Evolutionary conservation across 2,329 filamentous ascomycete genomes (phyloP), one percentile per base, ranked within the genome.

Genomic region (Karstenula rhodostoma): DNA sequence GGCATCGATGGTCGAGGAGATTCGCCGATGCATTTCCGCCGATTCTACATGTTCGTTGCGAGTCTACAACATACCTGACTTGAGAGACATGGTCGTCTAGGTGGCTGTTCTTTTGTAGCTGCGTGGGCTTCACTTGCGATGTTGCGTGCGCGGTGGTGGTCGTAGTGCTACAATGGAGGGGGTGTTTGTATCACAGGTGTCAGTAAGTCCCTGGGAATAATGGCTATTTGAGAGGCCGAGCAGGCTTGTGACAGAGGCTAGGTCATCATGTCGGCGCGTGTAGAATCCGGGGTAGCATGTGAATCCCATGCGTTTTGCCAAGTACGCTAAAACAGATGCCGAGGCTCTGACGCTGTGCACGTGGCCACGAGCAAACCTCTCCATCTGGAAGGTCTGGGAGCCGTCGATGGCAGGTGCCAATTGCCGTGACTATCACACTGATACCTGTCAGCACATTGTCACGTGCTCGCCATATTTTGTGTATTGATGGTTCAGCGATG

Each of bases 41-140:
- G 8, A 23, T 12, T 10, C 4, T 44, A 2, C 19, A 23, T 8
- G 2, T 13, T 44, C 7, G 8, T 44, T 44, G 3, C 13, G 19
- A 19, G 19, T 23, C 17, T 42, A 35, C 27, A 32, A 67, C 70
- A 55, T 63, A 76, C 73, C 68, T 64, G 67, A 65, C 61, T 69
- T 71, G 51, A 76, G 69, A 73, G 73, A 69, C 73, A 76, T 76
- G 42, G 35, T 73, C 64, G 59, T 12, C 7, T 17, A 13, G 13
- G 22, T 7, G n/a, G 15, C 22, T 5, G 10, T 35, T 25, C 52
- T 55, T 55, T 33, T 55, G n/a, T 23, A 33, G 27, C 29, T 46
- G 42, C 19, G 13, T 12, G 19, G 47, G 40, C 40, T 27, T 47
- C 10, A 17, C n/a, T 13, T 27, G 32, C 25, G 23, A 27, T 46